These are phyloP conservation scores for Lumnitzera littorea DNA, from an alignment of 345 rosid species.

Conservation along the genomic window DNA sequence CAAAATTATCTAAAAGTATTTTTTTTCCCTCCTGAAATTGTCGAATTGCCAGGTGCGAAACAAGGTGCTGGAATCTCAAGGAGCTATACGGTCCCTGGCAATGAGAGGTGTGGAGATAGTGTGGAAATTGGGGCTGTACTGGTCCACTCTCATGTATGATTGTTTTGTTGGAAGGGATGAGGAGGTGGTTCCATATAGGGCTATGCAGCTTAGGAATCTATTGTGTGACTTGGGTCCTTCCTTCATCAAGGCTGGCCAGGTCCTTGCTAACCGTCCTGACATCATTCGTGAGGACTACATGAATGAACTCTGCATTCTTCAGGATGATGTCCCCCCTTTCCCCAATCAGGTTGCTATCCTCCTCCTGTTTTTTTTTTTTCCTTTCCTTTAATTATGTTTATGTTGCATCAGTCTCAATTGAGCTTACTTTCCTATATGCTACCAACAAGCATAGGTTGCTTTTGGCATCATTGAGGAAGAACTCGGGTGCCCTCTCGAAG, in stretches of 20 bases:
- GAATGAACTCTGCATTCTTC: constrained; percentile 96
- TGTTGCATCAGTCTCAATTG: not conserved
- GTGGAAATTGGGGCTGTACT: constrained; percentile 83
- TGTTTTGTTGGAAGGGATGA: constrained; percentile 81
- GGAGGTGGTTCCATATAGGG: constrained; percentile 86
- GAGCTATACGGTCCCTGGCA: constrained; percentile 52
- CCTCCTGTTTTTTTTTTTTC: too few species aligned
- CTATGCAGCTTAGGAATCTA: constrained; percentile 88
- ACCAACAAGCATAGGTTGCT: constrained; percentile 53
- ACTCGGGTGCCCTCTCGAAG: constrained; percentile 82
- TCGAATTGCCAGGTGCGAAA: constrained; percentile 78
- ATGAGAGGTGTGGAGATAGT: constrained; percentile 86
- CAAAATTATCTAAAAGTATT: too few species aligned
- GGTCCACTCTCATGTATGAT: constrained; percentile 83
- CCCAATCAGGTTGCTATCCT: constrained; percentile 55
- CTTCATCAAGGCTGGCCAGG: constrained; percentile 97
- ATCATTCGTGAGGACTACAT: constrained; percentile 94
- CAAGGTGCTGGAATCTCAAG: constrained; percentile 77
- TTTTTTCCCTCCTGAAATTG: not conserved
- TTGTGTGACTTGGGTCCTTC: constrained; percentile 95
- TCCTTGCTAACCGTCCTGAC: constrained; percentile 94
- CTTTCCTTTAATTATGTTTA: too few species aligned
- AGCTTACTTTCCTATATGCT: constrained; percentile 13
- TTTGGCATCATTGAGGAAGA: constrained; percentile 91
- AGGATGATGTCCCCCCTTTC: constrained; percentile 94